phyloP scores from a whole-genome alignment of 257 asterid genomes.

The Paulownia fortunei region DNA sequence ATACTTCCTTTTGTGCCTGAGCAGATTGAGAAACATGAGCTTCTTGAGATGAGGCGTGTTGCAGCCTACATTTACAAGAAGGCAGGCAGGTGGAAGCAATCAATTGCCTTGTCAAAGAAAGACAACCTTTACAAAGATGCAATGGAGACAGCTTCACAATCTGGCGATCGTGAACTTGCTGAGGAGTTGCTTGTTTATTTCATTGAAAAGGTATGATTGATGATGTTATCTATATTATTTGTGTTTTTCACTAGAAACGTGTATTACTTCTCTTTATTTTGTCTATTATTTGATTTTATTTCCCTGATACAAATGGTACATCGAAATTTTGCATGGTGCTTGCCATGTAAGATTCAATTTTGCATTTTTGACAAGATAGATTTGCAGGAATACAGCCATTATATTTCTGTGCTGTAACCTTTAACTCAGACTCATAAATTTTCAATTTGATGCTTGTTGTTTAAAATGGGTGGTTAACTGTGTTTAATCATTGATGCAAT shows the following conservation, averaged over 20 bases:
- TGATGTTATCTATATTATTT: slow-evolving; percentile 14
- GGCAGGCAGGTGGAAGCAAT: slow-evolving; percentile 99
- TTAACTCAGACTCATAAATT: not conserved
- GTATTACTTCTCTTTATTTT: not conserved
- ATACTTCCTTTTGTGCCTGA: slow-evolving; percentile 15
- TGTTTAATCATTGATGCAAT: not conserved
- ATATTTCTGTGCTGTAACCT: not conserved
- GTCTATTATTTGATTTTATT: not conserved
- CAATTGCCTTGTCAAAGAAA: slow-evolving; percentile 96
- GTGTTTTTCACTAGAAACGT: not conserved
- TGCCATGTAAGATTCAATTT: not conserved
- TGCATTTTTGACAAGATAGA: slow-evolving; percentile 4
- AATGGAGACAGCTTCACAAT: slow-evolving; percentile 99
- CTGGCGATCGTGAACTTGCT: slow-evolving; percentile 99
- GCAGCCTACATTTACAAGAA: slow-evolving; percentile 98
- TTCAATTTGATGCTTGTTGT: not conserved
- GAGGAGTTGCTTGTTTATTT: slow-evolving; percentile 98
- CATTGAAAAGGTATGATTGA: slow-evolving; percentile 76
- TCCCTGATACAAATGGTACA: not conserved
- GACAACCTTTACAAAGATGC: slow-evolving; percentile 97
- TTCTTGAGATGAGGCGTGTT: slow-evolving; percentile 99
- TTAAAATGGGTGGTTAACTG: not conserved
- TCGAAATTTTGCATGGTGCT: not conserved
- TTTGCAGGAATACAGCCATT: not conserved
- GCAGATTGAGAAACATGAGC: slow-evolving; percentile 99